These are phyloP conservation scores for Rhododendron mucronatum DNA, from an alignment of 148 eudicot genomes.

Conservation along the genomic window DNA sequence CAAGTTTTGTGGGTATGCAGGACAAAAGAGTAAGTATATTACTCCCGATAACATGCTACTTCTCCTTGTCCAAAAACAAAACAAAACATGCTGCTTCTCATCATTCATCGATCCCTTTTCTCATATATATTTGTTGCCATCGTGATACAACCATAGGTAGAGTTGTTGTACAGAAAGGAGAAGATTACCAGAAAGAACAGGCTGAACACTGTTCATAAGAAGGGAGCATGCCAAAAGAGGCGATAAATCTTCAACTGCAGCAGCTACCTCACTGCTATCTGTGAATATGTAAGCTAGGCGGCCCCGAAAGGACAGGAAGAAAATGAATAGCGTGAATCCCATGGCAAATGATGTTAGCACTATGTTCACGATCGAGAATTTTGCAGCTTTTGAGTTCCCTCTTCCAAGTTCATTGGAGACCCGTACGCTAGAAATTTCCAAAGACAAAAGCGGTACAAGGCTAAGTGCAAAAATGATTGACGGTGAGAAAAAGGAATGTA, in stretches of 20 bases:
- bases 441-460: not conserved
- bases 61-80: no score
- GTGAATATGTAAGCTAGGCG: conserved; percentile 65
- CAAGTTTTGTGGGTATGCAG: not conserved
- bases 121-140: not conserved
- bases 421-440: conserved; percentile 29
- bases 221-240: conserved; percentile 52
- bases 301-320: conserved; percentile 37
- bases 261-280: conserved; percentile 43
- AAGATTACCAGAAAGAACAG: conserved; percentile 59
- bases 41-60: not conserved
- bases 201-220: conserved; percentile 57
- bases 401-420: conserved; percentile 50
- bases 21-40: not conserved
- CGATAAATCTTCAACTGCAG: conserved; percentile 55
- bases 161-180: not conserved
- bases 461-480: not conserved
- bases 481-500: not conserved
- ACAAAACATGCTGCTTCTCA: not conserved
- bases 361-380: conserved; percentile 25
- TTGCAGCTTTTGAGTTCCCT: conserved; percentile 37
- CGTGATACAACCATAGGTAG: not conserved
- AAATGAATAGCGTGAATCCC: conserved; percentile 30
- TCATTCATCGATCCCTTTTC: not conserved
- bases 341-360: conserved; percentile 30